phyloP scores from a whole-genome alignment of 768 basidiomycete species.

The Ramaria rubella region DNA sequence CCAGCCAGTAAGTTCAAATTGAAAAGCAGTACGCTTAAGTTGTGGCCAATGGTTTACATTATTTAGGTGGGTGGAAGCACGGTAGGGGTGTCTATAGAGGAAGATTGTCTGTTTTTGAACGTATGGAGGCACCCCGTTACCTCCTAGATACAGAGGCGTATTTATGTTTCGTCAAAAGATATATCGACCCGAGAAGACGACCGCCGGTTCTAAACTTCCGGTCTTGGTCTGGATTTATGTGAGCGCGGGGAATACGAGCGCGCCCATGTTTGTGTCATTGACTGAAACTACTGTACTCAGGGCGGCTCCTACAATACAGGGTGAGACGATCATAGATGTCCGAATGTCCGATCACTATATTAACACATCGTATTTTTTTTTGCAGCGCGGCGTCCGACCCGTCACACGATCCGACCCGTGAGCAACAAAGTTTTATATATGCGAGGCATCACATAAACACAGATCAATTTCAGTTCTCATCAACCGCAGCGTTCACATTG shows the following conservation, averaged over 20 bases:
- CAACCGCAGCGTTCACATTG: slow-evolving; percentile 37
- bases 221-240: slow-evolving; percentile 32
- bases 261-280: neutral
- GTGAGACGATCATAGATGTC: slow-evolving; percentile 30
- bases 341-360: slow-evolving; percentile 25
- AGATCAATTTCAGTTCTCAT: slow-evolving; percentile 36
- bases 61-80: neutral
- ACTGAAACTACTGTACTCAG: slow-evolving; percentile 21
- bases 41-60: neutral
- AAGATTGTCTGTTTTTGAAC: slow-evolving; percentile 51
- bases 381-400: slow-evolving; percentile 39
- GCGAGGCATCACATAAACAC: neutral
- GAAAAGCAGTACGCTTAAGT: neutral
- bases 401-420: slow-evolving; percentile 42
- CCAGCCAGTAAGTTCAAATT: slow-evolving; percentile 30
- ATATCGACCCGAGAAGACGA: slow-evolving; percentile 24
- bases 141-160: neutral
- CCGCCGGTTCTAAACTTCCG: slow-evolving; percentile 20
- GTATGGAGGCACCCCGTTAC: slow-evolving; percentile 24
- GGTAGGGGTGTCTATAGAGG: slow-evolving; percentile 39
- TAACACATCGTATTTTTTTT: slow-evolving; percentile 8
- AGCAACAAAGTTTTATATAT: slow-evolving; percentile 6
- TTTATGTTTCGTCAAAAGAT: slow-evolving; percentile 16
- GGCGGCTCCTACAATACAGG: slow-evolving; percentile 43
- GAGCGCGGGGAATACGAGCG: slow-evolving; percentile 13